Conservation (phyloP, 129 eudicot genomes). For the Tanacetum coccineum region DNA sequence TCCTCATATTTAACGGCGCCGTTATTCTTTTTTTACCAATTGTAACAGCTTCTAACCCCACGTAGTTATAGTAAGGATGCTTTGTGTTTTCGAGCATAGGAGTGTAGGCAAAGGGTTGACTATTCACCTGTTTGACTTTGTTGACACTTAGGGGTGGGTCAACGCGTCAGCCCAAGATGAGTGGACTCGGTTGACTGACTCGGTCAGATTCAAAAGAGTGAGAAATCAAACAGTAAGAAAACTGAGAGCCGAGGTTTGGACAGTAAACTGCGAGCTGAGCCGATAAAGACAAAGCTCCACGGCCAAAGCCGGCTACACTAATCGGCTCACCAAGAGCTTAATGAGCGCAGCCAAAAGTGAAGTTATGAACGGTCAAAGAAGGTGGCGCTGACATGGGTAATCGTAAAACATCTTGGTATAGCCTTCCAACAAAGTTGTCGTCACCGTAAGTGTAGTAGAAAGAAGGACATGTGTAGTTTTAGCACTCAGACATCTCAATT, state of each 20-base stretch:
- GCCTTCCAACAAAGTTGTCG: slow-evolving; percentile 69
- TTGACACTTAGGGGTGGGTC: slow-evolving; percentile 16
- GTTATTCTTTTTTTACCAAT: slow-evolving; percentile 46
- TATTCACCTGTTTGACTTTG: slow-evolving; percentile 22
- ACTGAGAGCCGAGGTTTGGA: too few species aligned
- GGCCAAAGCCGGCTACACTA: slow-evolving; percentile 98
- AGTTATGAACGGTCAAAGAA: too few species aligned
- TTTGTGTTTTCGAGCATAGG: slow-evolving; percentile 64
- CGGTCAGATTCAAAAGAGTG: too few species aligned
- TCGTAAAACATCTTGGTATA: slow-evolving; percentile 42
- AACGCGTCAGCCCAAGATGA: slow-evolving; percentile 68
- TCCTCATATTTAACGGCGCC: slow-evolving; percentile 51
- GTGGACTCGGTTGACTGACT: slow-evolving; percentile 67
- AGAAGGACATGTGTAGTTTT: too few species aligned
- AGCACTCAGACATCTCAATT: slow-evolving; percentile 69
- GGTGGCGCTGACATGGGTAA: too few species aligned
- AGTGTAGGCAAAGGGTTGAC: slow-evolving; percentile 36
- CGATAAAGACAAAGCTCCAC: too few species aligned
- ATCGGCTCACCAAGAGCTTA: slow-evolving; percentile 80
- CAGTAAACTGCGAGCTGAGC: too few species aligned
- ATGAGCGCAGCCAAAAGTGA: slow-evolving; percentile 89
- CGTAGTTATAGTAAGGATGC: slow-evolving; percentile 70
- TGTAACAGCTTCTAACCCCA: slow-evolving; percentile 66
- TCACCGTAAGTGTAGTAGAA: slow-evolving; percentile 91
- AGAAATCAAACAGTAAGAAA: slow-evolving; percentile 77